Conservation (phyloP, 2,329 filamentous ascomycete species). For the Pseudogymnoascus pannorum region DNA sequence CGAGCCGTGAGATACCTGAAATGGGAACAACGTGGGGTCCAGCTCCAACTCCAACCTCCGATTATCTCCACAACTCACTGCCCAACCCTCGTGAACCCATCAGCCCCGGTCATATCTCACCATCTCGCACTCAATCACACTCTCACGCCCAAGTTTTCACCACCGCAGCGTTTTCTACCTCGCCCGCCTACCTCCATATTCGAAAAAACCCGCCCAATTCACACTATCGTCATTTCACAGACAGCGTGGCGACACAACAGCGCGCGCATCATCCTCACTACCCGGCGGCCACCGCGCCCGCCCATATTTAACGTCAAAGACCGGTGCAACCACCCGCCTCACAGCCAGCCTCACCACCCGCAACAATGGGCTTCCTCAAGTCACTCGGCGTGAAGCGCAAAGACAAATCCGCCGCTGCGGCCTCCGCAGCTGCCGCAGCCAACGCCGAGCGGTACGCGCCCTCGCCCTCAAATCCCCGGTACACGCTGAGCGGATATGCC, state of each 20-base stretch:
- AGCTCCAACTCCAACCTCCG: not conserved
- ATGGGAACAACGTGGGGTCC: not conserved
- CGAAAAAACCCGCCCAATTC: not conserved
- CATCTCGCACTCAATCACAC: not conserved
- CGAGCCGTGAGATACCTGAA: not conserved
- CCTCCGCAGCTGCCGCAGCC: not conserved
- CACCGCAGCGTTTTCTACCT: not conserved
- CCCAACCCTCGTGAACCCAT: not conserved
- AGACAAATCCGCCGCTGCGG: not conserved
- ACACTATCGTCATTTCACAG: constrained; percentile 1
- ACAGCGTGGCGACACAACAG: not conserved
- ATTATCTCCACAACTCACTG: not conserved
- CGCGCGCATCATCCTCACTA: not conserved
- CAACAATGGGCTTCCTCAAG: constrained; percentile 2
- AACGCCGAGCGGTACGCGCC: not conserved
- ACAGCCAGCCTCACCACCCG: not conserved
- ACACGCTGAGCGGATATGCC: not conserved
- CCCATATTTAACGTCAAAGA: not conserved
- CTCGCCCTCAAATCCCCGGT: not conserved
- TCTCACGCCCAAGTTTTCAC: not conserved
- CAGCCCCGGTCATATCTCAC: not conserved
- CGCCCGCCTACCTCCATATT: not conserved
- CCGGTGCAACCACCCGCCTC: not conserved
- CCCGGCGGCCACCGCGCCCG: not conserved
- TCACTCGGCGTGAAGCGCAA: constrained; percentile 4